Evolutionary conservation across 2,329 filamentous ascomycete genomes (phyloP).

Genomic region (Colletotrichum sp.): DNA sequence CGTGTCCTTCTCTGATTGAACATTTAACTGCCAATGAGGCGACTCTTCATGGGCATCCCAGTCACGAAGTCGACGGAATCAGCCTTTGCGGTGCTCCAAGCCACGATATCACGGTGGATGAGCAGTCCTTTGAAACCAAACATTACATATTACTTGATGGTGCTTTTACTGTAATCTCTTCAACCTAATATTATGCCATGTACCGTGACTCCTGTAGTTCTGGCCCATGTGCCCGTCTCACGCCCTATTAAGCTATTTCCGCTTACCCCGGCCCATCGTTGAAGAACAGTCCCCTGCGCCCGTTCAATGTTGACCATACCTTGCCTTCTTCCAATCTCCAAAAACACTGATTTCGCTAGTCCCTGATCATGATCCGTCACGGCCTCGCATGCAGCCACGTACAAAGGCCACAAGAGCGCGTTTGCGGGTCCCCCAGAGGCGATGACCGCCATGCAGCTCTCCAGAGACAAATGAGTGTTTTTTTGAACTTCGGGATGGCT

Average conservation of each 20-base stretch:
- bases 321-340: background rate
- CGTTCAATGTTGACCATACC: background rate
- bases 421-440: background rate
- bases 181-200: background rate
- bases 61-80: background rate
- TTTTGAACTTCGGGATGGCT: background rate
- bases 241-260: fast-evolving
- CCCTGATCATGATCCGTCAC: background rate
- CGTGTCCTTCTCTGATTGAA: background rate
- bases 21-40: background rate
- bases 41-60: fast-evolving
- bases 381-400: background rate
- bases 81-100: fast-evolving
- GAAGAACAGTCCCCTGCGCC: background rate
- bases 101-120: fast-evolving
- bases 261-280: background rate
- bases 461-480: background rate
- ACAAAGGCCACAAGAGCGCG: background rate
- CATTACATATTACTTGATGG: background rate
- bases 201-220: background rate
- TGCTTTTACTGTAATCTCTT: background rate
- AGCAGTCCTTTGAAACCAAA: background rate
- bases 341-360: background rate
- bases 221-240: background rate
- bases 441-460: background rate